A percentile compares a stretch with the other conserved stretches of the same genome.
phyloP scores from a whole-genome alignment of 345 rosid genomes.

The Toxicodendron radicans region DNA sequence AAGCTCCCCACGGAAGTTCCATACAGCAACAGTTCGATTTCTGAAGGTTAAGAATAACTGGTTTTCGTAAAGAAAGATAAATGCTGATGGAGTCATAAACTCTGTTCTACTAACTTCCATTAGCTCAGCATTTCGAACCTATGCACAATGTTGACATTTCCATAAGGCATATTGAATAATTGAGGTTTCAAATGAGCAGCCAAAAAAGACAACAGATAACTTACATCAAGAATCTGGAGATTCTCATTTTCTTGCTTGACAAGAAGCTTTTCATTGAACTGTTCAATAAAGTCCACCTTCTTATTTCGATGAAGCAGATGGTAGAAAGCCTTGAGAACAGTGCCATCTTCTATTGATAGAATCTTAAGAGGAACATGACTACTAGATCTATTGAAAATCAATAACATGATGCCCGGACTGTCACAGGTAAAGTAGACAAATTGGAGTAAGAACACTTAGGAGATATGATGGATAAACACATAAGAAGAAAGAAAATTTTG shows the following conservation, averaged over 20 bases:
- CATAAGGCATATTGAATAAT: not conserved
- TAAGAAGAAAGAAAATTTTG: not conserved
- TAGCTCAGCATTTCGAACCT: conserved; percentile 81
- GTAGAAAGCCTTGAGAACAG: conserved; percentile 82
- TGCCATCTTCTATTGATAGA: conserved; percentile 96
- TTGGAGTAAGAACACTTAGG: conserved; percentile 2
- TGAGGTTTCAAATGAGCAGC: conserved; percentile 1
- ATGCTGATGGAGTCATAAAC: conserved; percentile 96
- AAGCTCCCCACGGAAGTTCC: conserved; percentile 96
- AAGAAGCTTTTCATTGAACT: conserved; percentile 97
- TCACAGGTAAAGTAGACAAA: conserved; percentile 16
- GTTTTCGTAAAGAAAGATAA: conserved; percentile 90
- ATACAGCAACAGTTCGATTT: conserved; percentile 81
- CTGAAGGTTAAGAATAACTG: conserved; percentile 93
- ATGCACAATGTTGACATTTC: conserved; percentile 12
- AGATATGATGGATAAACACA: not conserved
- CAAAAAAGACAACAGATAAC: conserved; percentile 21
- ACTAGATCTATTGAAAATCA: conserved; percentile 78
- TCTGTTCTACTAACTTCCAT: conserved; percentile 79
- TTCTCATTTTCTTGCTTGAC: conserved; percentile 98
- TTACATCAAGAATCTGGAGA: conserved; percentile 95
- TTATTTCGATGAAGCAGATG: conserved; percentile 94
- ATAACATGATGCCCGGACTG: conserved; percentile 97
- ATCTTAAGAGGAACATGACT: conserved; percentile 85
- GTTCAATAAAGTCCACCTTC: conserved; percentile 98